These are phyloP conservation scores for Solanum hybrid DNA, from an alignment of 305 asterid genomes.

Conservation along the genomic window DNA sequence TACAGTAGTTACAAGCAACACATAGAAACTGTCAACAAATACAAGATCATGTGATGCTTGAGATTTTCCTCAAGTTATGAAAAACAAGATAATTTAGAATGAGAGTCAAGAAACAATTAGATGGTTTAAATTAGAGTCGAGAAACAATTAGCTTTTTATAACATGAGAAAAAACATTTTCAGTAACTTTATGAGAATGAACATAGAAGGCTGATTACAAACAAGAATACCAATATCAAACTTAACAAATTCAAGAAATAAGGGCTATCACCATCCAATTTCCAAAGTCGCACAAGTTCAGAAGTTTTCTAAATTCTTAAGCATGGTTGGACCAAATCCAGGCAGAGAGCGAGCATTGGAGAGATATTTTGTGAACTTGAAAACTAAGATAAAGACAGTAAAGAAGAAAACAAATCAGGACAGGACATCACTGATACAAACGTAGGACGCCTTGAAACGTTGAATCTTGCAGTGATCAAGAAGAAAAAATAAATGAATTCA, in stretches of 20 bases:
- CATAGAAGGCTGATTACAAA: background rate
- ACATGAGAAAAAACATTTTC: background rate
- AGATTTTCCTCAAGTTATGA: background rate
- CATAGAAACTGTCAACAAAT: background rate
- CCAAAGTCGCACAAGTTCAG: background rate
- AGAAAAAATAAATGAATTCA: too few species aligned
- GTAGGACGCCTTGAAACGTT: background rate
- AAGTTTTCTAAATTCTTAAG: background rate
- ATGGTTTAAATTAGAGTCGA: background rate
- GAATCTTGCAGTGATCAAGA: background rate
- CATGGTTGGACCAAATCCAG: background rate
- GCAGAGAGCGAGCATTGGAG: background rate
- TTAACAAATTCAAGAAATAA: background rate
- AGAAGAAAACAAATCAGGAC: too few species aligned
- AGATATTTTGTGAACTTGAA: background rate
- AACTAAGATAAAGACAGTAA: too few species aligned
- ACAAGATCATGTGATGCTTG: background rate
- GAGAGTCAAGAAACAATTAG: background rate
- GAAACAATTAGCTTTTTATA: background rate
- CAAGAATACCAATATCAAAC: background rate
- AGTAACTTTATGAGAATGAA: background rate
- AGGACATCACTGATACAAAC: background rate
- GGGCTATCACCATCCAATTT: background rate
- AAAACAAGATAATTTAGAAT: too few species aligned
- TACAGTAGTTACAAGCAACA: background rate